A percentile compares a stretch with the other conserved stretches of the same genome.
These are phyloP conservation scores for Nigrospora oryzae DNA, from an alignment of 2,329 filamentous ascomycete genomes.

Conservation along the genomic window DNA sequence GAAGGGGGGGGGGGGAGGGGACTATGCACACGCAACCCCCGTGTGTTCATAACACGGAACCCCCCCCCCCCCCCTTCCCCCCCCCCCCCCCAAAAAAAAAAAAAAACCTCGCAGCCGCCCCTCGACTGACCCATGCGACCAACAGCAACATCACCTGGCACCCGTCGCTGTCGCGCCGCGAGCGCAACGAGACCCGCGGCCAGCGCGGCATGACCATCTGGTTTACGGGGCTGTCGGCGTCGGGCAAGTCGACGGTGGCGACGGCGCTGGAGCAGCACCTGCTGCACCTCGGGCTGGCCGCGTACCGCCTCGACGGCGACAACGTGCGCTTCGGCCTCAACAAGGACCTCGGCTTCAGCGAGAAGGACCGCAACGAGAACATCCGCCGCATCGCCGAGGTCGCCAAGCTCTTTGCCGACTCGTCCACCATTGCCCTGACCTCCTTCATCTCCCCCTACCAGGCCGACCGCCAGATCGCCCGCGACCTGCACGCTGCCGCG, in stretches of 20 bases:
- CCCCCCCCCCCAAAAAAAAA: too few relatives aligned
- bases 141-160: constrained; percentile 86
- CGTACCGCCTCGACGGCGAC: constrained; percentile 95
- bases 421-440: constrained; percentile 77
- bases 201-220: constrained; percentile 93
- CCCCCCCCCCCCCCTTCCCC: too few relatives aligned
- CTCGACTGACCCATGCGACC: background rate
- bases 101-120: too few relatives aligned
- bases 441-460: constrained; percentile 96
- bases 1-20: too few relatives aligned
- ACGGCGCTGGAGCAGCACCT: constrained; percentile 96
- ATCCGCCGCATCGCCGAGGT: constrained; percentile 95
- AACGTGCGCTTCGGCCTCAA: constrained; percentile 98
- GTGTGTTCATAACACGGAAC: too few relatives aligned
- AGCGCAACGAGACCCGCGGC: constrained; percentile 66
- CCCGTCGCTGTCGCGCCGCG: constrained; percentile 66
- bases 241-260: constrained; percentile 94
- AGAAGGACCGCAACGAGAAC: constrained; percentile 93
- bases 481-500: constrained; percentile 65
- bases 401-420: constrained; percentile 92
- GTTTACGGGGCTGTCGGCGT: constrained; percentile 94
- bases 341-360: constrained; percentile 92
- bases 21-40: too few relatives aligned
- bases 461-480: constrained; percentile 74
- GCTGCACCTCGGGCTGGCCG: constrained; percentile 70